Base-by-base conservation (phyloP, 2,329 filamentous ascomycete species). In the Fusarium sp. region DNA sequence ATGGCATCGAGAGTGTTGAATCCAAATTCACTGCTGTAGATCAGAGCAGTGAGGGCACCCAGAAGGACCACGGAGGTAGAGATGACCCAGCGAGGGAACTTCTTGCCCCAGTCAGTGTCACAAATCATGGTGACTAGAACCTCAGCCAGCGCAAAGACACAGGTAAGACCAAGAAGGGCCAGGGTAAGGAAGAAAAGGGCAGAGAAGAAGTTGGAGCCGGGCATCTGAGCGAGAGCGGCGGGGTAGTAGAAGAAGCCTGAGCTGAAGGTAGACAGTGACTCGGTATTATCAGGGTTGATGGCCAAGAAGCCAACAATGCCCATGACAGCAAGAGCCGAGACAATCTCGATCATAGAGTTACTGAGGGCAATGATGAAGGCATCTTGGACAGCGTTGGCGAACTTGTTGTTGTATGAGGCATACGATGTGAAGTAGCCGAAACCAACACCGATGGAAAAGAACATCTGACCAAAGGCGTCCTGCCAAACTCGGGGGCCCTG, bases 401-500 rank as follows among this genome's bases (percentile, higher is more conserved):
- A 82, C 57, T 80, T 79, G 81, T 83, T 68, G 79, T 87, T 87
- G 75, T 87, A 88, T 0, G 84, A 86, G 1, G 86, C 86, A 58
- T 87, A 88, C 0, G 82, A 83, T 0, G 85, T 87, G 51, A 86
- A 87, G 70, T 86, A 86, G 2, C 86, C 85, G 60, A 87, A 87
- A 0, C 84, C 85, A 5, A 87, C 84, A 2, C 85, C 86, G 1
- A 77, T 79, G 0, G 74, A 77, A 49, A 78, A 79, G 54, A 79
- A 77, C 30, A 78, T 75, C 44, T 88, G 86, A 0, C 85, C 85
- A 13, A 84, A 82, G 1, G 85, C 85, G 4, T 82, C 85, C 68
- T 87, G 85, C 86, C 85, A 88, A 2, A 66, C 63, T 80, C 49
- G 8, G 2, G 61, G 61, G 1, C 62, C 65, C 0, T 54, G 48